Base-by-base conservation (phyloP, 2,329 filamentous ascomycete genomes). In the Blastomyces silverae region DNA sequence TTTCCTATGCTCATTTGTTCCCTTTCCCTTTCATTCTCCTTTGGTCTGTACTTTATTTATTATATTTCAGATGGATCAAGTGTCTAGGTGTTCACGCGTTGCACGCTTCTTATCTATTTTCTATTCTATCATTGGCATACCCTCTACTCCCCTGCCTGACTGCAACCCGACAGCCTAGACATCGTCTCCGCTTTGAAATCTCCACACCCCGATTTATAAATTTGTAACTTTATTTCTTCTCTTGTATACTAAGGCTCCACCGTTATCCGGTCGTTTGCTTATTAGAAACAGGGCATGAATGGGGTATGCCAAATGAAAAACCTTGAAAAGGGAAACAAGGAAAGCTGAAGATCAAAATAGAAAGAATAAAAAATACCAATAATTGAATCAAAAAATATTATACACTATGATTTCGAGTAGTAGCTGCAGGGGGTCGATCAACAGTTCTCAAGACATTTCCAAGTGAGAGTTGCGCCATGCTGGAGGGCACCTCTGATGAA, bases 211-310 rank as follows among this genome's bases (percentile, higher is more conserved):
- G 37, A 17, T 28, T 59, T 59, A 28, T 13, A 22, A 28, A 20
- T 13, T 57, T 59, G 34, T 39, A 44, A 17, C 56, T 57, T 20
- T 57, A 59, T 42, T 44, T 59, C 22, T 11, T 59, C 34, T 7
- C 34, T 31, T 59, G 56, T 59, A 59, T 59, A 59, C 37, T 44
- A 59, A 58, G 28, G 13, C 20, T 11, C 56, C 37, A 42, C n/a
- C 11, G 25, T 58, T 39, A 20, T n/a, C 55, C 69, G 69, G 66
- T 71, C 69, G 67, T 68, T 70, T 69, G 69, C n/a, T 42, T 58
- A 3, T 25, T 10, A 3, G 20, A 15, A n/a, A 37, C 17, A 56
- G 20, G 53, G 55, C 56, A 22, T 59, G 5, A 28, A 58, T 37
- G 13, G 22, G 10, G n/a, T 57, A 57, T 57, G 17, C 13, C 25